A percentile compares a stretch with the other conserved stretches of the same genome.
These are phyloP conservation scores for Primulina huaijiensis DNA, from an alignment of 257 asterid species.

Conservation along the genomic window DNA sequence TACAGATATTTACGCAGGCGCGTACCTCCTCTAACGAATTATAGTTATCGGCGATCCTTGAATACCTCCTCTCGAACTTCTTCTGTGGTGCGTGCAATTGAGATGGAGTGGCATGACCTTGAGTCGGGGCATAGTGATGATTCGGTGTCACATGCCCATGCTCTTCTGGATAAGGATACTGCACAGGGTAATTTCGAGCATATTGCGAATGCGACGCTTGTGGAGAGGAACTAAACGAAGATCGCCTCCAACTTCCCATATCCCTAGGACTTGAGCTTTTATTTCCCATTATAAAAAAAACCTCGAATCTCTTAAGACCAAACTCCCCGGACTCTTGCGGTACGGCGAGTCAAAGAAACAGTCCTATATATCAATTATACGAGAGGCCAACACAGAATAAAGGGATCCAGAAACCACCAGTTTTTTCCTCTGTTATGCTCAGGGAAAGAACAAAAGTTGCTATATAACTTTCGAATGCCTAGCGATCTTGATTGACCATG, in stretches of 20 bases:
- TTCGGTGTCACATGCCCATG: conserved; percentile 40
- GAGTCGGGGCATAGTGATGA: conserved; percentile 39
- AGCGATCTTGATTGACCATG: conserved; percentile 3
- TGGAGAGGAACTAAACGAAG: conserved; percentile 47
- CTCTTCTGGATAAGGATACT: conserved; percentile 37
- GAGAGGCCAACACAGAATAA: conserved; percentile 15
- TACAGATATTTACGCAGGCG: background rate
- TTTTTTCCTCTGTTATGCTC: conserved; percentile 18
- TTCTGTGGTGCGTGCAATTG: conserved; percentile 36
- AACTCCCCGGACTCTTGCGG: conserved; percentile 6
- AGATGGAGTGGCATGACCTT: conserved; percentile 37
- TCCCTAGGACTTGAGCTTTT: conserved; percentile 54
- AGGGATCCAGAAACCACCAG: background rate
- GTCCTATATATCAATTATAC: conserved; percentile 30
- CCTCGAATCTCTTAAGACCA: conserved; percentile 20
- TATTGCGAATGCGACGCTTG: conserved; percentile 48
- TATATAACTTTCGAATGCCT: background rate
- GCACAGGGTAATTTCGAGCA: conserved; percentile 44
- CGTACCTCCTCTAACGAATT: conserved; percentile 82
- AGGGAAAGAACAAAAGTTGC: background rate
- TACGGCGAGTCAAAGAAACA: conserved; percentile 25
- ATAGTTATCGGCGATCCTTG: conserved; percentile 86
- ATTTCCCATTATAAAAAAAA: conserved; percentile 58
- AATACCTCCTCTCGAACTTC: conserved; percentile 77
- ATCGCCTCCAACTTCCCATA: conserved; percentile 49